phyloP scores from a whole-genome alignment of 2,329 filamentous ascomycete species.

The Fusarium palustre region DNA sequence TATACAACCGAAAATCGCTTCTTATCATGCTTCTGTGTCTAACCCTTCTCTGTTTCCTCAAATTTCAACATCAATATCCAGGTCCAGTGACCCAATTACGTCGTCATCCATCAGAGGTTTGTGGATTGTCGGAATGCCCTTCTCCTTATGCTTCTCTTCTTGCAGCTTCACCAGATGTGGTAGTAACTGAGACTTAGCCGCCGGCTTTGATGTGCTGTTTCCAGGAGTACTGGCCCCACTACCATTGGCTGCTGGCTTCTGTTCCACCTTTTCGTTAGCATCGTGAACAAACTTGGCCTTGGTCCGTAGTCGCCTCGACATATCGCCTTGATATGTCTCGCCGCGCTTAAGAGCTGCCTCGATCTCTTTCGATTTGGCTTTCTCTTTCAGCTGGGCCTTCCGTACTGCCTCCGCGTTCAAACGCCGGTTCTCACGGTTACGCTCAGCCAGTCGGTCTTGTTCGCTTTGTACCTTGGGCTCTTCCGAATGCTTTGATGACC shows the following conservation, averaged over 20 bases:
- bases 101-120: slow-evolving; percentile 90
- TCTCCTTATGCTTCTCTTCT: slow-evolving; percentile 65
- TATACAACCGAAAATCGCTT: slow-evolving; percentile 14
- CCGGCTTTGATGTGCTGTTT: slow-evolving; percentile 63
- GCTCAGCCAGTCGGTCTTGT: slow-evolving; percentile 83
- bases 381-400: slow-evolving; percentile 87
- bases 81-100: slow-evolving; percentile 86
- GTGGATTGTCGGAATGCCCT: slow-evolving; percentile 75
- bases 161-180: slow-evolving; percentile 67
- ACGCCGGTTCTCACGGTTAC: slow-evolving; percentile 87
- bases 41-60: slow-evolving; percentile 51
- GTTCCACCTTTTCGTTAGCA: slow-evolving; percentile 63
- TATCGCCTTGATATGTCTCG: slow-evolving; percentile 69
- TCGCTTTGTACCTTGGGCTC: slow-evolving; percentile 67
- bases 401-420: slow-evolving; percentile 91
- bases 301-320: slow-evolving; percentile 72
- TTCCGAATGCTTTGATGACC: slow-evolving; percentile 63
- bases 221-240: slow-evolving; percentile 65
- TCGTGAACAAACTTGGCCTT: slow-evolving; percentile 76
- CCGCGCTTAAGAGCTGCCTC: slow-evolving; percentile 72
- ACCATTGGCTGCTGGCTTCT: slow-evolving; percentile 61
- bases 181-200: slow-evolving; percentile 58
- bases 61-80: slow-evolving; percentile 93
- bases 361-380: slow-evolving; percentile 69
- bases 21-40: slow-evolving; percentile 14